Base-by-base conservation (phyloP, 805 yeast species). In the Grigorovia jiainica region DNA sequence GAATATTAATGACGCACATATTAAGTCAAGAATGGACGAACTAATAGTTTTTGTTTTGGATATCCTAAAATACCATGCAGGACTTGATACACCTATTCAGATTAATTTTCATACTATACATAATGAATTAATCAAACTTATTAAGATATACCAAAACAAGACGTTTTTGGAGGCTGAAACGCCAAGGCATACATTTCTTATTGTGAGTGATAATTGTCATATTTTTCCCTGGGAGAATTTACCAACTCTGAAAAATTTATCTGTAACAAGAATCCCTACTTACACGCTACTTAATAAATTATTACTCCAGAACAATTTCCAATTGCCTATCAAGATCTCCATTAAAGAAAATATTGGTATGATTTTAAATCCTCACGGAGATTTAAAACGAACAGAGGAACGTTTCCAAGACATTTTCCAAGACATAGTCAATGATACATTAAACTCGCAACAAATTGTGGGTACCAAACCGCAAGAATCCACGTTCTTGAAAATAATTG, bases 151-250 rank as follows among this genome's bases (percentile, higher is more conserved):
- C 38, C 38, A 33, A 46, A 13, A 38, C 39, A 38, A 47, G 50
- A n/a, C n/a, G n/a, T n/a, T n/a, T n/a, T n/a, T n/a, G n/a, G n/a
- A n/a, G n/a, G n/a, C n/a, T n/a, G n/a, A n/a, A n/a, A n/a, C n/a
- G n/a, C 40, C 40, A 34, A 45, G 67, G 6, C 96, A 89, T 57
- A 64, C 81, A 0, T 78, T 90, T 2, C 63, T 92, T 38, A 65
- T 92, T 3, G 75, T 86, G 3, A 80, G 89, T 20, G 71, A 78
- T 39, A 62, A 65, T 7, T 79, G 94, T 48, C 73, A 75, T n/a
- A 56, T 60, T 16, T 67, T 92, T 25, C 98, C 98, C 0, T 92
- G 97, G 97, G 99, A 92, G 54, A 79, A 87, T 1, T 55, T 89
- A 25, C 71, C 78, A 0, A 69, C 71, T 35, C 57, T 89, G 42